Conservation (phyloP, 2,329 filamentous ascomycete species). For the Alternaria gaisen region DNA sequence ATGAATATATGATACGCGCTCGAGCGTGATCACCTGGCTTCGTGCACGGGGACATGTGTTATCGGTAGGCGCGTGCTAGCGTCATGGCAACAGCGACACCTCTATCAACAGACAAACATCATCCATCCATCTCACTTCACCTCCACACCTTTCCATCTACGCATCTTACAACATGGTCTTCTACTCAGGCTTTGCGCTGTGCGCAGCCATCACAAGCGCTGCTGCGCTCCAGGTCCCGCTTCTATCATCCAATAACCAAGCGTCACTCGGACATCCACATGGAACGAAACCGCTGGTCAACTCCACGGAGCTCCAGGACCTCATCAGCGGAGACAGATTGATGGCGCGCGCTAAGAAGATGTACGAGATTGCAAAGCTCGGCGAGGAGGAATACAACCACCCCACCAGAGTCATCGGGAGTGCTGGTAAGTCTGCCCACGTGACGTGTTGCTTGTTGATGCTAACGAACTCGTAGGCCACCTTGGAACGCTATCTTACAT, state of each 20-base stretch:
- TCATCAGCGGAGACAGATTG: conserved; percentile 47
- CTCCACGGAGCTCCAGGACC: conserved; percentile 46
- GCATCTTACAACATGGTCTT: conserved; percentile 36
- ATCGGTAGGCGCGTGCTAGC: conserved; percentile 32
- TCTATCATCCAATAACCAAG: conserved; percentile 35
- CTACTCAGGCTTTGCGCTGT: conserved; percentile 38
- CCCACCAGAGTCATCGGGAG: conserved; percentile 53
- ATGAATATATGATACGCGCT: neutral
- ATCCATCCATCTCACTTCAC: conserved; percentile 20
- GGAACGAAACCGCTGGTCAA: conserved; percentile 46
- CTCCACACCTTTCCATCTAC: conserved; percentile 9
- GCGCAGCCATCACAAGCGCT: conserved; percentile 38
- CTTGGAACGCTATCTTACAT: conserved; percentile 50
- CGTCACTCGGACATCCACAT: conserved; percentile 30
- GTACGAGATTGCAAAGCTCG: conserved; percentile 54
- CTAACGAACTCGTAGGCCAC: conserved; percentile 38
- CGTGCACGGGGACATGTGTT: conserved; percentile 37
- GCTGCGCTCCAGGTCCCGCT: conserved; percentile 44
- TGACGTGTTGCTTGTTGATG: conserved; percentile 12
- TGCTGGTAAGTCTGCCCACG: conserved; percentile 39
- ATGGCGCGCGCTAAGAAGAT: conserved; percentile 47
- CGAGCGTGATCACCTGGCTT: conserved; percentile 1
- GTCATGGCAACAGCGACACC: conserved; percentile 35
- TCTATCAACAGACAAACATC: conserved; percentile 27
- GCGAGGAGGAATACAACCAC: conserved; percentile 53